Percentiles rank a stretch among this genome's conserved stretches.
Evolutionary conservation across 768 basidiomycete species (phyloP).

Genomic region (Pleurotus tuber-regium): DNA sequence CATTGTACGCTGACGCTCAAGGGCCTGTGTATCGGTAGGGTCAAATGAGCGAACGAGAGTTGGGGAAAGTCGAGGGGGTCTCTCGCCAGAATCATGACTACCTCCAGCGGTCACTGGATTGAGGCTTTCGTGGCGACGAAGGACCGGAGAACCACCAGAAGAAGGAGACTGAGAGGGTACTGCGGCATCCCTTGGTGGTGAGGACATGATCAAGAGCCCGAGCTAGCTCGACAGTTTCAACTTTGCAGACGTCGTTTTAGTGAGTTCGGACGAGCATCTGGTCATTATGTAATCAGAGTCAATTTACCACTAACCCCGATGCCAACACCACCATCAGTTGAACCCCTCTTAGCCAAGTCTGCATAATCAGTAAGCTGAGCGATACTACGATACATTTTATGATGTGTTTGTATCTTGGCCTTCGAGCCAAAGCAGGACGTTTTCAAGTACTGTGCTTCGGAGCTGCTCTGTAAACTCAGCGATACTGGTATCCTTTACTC

Average conservation of each 20-base stretch:
- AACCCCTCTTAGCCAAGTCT: no score
- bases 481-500: no score
- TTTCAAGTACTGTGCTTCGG: no score
- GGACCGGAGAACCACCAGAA: slow-evolving; percentile 39
- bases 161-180: slow-evolving; percentile 40
- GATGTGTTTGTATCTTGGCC: no score
- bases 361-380: no score
- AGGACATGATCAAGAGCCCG: slow-evolving; percentile 28
- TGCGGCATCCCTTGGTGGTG: slow-evolving; percentile 30
- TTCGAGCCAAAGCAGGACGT: no score
- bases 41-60: slow-evolving; percentile 61
- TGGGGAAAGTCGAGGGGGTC: slow-evolving; percentile 57
- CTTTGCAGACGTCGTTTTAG: no score
- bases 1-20: slow-evolving; percentile 89
- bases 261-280: no score
- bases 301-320: no score
- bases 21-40: slow-evolving; percentile 67
- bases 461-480: no score
- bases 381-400: no score
- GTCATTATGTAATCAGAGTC: not conserved
- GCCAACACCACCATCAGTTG: no score
- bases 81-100: slow-evolving; percentile 36
- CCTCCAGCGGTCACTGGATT: slow-evolving; percentile 29
- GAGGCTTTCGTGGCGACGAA: slow-evolving; percentile 31
- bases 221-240: not conserved